These are phyloP conservation scores for Pseudotsuga menziesii DNA, from an alignment of 75 land plant genomes.

Conservation along the genomic window DNA sequence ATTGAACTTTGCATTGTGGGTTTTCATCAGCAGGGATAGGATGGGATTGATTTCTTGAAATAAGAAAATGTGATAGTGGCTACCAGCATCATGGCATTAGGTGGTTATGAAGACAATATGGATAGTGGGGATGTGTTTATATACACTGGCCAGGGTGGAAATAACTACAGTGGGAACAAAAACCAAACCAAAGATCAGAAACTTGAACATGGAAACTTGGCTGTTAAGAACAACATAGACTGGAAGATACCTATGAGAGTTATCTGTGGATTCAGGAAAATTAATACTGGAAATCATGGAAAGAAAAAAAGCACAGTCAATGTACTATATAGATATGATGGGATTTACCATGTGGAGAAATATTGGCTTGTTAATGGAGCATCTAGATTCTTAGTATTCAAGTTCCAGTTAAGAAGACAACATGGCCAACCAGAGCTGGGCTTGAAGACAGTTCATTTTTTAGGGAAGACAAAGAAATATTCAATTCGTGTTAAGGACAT, in stretches of 20 bases:
- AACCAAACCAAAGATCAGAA: background rate
- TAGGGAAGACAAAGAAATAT: slow-evolving; percentile 20
- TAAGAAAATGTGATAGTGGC: slow-evolving; percentile 29
- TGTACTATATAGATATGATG: slow-evolving; percentile 56
- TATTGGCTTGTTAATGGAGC: slow-evolving; percentile 32
- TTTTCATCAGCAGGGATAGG: slow-evolving; percentile 63
- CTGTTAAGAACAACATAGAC: slow-evolving; percentile 21
- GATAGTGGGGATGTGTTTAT: slow-evolving; percentile 62
- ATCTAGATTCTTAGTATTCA: slow-evolving; percentile 36
- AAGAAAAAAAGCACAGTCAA: slow-evolving; percentile 14
- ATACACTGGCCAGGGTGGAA: slow-evolving; percentile 84
- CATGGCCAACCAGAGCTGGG: slow-evolving; percentile 34
- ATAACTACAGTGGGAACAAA: slow-evolving; percentile 26
- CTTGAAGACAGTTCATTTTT: background rate
- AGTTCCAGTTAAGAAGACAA: slow-evolving; percentile 36
- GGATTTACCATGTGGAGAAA: slow-evolving; percentile 49
- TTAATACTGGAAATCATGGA: background rate
- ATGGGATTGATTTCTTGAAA: slow-evolving; percentile 63
- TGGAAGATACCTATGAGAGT: slow-evolving; percentile 27
- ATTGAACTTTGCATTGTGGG: slow-evolving; percentile 72
- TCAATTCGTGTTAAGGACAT: no score
- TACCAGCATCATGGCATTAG: slow-evolving; percentile 74
- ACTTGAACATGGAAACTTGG: slow-evolving; percentile 26
- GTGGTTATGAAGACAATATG: slow-evolving; percentile 68
- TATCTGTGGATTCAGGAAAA: slow-evolving; percentile 12